A percentile compares a stretch with the other conserved stretches of the same genome.
Conservation (phyloP, 2,329 filamentous ascomycete species). For the Triangularia verruculosa region DNA sequence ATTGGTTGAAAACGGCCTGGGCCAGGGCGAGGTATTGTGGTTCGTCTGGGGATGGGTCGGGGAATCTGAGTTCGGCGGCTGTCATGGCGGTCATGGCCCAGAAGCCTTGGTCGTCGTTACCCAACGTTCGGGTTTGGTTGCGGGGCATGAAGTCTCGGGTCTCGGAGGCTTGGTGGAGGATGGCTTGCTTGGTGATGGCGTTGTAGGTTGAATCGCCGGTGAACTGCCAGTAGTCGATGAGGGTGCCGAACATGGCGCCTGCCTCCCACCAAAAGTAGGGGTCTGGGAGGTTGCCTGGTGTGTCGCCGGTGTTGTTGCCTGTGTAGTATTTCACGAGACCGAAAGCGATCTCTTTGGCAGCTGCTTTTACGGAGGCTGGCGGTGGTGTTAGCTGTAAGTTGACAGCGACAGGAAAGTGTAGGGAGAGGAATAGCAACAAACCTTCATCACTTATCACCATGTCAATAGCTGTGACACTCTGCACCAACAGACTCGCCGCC, state of each 20-base stretch:
- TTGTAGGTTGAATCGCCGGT: slow-evolving; percentile 67
- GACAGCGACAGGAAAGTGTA: neutral
- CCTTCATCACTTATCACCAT: slow-evolving; percentile 27
- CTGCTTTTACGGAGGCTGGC: slow-evolving; percentile 50
- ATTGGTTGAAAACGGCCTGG: slow-evolving; percentile 78
- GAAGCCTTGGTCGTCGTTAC: slow-evolving; percentile 78
- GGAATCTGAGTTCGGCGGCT: slow-evolving; percentile 74
- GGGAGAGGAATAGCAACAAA: slow-evolving; percentile 10
- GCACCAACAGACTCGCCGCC: neutral
- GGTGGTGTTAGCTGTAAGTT: slow-evolving; percentile 7
- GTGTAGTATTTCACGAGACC: slow-evolving; percentile 50
- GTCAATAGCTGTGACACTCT: slow-evolving; percentile 19
- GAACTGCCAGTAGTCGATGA: slow-evolving; percentile 70
- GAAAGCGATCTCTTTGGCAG: slow-evolving; percentile 46
- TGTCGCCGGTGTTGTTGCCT: slow-evolving; percentile 58
- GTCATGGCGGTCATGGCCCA: slow-evolving; percentile 82
- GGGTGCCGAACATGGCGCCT: slow-evolving; percentile 66
- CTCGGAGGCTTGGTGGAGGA: slow-evolving; percentile 60
- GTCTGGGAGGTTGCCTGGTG: slow-evolving; percentile 55
- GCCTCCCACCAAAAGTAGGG: slow-evolving; percentile 77
- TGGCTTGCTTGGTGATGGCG: slow-evolving; percentile 53
- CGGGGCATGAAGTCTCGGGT: slow-evolving; percentile 62
- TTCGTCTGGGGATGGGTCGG: slow-evolving; percentile 58
- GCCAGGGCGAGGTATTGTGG: slow-evolving; percentile 76
- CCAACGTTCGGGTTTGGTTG: slow-evolving; percentile 60